These are phyloP conservation scores for Sphagnurus paluster DNA, from an alignment of 1,284 basidiomycete species.

Conservation along the genomic window DNA sequence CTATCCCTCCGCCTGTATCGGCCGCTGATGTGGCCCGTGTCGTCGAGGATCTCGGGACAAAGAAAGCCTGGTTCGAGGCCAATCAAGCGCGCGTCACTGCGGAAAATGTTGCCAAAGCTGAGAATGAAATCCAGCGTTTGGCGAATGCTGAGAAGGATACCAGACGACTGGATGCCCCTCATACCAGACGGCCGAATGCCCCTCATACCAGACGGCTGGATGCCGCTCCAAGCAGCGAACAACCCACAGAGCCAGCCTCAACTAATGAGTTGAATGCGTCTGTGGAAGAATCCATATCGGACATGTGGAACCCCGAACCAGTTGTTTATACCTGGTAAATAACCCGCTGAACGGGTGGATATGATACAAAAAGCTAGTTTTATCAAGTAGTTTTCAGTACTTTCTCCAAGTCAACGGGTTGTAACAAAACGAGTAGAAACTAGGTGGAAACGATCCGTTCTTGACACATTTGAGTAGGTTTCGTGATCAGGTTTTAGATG, in stretches of 20 bases:
- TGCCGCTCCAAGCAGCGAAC: slow-evolving; percentile 46
- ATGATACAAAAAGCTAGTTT: too few relatives aligned
- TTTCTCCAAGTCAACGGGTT: too few relatives aligned
- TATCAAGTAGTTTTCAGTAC: slow-evolving; percentile 8
- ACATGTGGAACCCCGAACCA: too few relatives aligned
- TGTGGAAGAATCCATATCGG: too few relatives aligned
- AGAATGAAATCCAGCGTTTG: slow-evolving; percentile 78
- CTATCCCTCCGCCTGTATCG: slow-evolving; percentile 88
- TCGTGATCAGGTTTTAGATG: too few relatives aligned
- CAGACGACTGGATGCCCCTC: slow-evolving; percentile 29
- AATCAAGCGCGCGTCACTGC: slow-evolving; percentile 70
- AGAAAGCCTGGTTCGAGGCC: slow-evolving; percentile 92
- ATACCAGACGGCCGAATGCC: slow-evolving; percentile 32
- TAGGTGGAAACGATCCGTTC: too few relatives aligned
- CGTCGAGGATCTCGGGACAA: slow-evolving; percentile 89
- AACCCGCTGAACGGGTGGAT: slow-evolving; percentile 8
- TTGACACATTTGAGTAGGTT: too few relatives aligned
- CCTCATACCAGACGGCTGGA: slow-evolving; percentile 36
- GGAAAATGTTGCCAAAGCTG: slow-evolving; percentile 77
- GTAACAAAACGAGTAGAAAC: too few relatives aligned
- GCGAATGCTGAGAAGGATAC: slow-evolving; percentile 45
- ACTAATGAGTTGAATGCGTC: slow-evolving; percentile 44
- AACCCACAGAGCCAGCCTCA: slow-evolving; percentile 46
- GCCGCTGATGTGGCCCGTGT: slow-evolving; percentile 80
- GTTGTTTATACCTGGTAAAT: slow-evolving; percentile 3